Evolutionary conservation across 257 asterid species (phyloP).

Genomic region (Eustoma russellianum): DNA sequence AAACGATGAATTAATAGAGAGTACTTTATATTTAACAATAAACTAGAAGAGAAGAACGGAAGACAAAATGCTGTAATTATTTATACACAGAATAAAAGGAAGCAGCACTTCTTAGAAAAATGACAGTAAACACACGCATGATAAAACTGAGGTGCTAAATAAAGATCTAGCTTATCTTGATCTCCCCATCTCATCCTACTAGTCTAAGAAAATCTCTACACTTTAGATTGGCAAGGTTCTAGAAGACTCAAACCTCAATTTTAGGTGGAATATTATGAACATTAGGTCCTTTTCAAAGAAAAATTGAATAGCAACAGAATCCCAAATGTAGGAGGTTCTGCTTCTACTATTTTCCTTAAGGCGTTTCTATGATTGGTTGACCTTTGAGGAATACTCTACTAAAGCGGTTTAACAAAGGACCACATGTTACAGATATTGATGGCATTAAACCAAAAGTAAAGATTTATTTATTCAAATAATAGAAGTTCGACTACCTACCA

Average conservation of each 20-base stretch:
- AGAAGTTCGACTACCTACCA: neutral
- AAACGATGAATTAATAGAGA: conserved; percentile 15
- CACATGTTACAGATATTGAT: no score
- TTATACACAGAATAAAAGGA: conserved; percentile 8
- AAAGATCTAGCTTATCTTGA: neutral
- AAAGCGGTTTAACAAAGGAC: no score
- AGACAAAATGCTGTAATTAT: no score
- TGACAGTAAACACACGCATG: no score
- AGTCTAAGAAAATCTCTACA: neutral
- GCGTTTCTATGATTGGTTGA: neutral
- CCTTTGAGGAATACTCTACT: neutral
- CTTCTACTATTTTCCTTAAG: neutral
- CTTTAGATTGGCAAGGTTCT: neutral
- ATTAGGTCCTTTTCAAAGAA: no score
- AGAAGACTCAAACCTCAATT: neutral
- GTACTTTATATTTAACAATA: no score
- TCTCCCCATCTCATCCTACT: neutral
- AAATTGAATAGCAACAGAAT: neutral
- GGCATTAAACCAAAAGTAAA: neutral
- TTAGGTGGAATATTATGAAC: neutral
- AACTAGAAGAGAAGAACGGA: no score
- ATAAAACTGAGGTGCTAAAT: no score
- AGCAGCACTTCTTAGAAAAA: neutral
- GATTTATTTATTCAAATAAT: neutral
- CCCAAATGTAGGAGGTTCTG: neutral